Base-by-base conservation (phyloP, 345 rosid species). In the Lepidium didymum region DNA sequence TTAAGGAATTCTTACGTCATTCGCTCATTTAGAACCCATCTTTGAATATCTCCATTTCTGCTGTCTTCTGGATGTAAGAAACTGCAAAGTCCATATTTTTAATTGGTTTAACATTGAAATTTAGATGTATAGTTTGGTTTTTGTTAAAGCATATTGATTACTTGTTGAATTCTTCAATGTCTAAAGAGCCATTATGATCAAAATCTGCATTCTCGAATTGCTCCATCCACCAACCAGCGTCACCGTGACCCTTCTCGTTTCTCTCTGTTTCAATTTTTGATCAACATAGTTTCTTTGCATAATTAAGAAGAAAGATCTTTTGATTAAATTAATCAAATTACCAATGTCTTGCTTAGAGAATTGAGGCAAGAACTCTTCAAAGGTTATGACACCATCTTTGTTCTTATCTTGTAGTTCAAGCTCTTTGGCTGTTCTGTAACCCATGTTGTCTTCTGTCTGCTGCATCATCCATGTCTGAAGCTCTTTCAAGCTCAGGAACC, bases 171-270 rank as follows among this genome's bases (percentile, higher is more conserved):
- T 86, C 88, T 10, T 79, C 70, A 14, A 80, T 75, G 47, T 85
- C 75, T 19, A 86, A 87, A 56, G 47, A 61, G 37, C 85, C 86
- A 66, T 78, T 81, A 2, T 29, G 45, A 56, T 88, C 91, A 49
- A 65, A 66, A 53, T 88, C 91, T 6, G 95, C 85, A 57, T 78
- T 86, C 29, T 35, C 64, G 62, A 82, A 84, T 75, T 77, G 83
- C 68, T 80, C 73, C 79, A 75, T 83, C 88, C 87, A 85, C 96
- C 92, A 87, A 35, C 96, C 96, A 42, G 84, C 92, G 47, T 87
- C 84, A 45, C 96, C 89, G 27, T 84, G 85, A 31, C 59, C 79
- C 74, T 38, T 81, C 16, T 62, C 80, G 59, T 80, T 82, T 76
- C 56, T 63, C 59, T 76, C 93, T 88, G 75, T 47, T 46, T 69